phyloP scores from a whole-genome alignment of 805 yeast genomes.

The Jamesozyma lodderae region DNA sequence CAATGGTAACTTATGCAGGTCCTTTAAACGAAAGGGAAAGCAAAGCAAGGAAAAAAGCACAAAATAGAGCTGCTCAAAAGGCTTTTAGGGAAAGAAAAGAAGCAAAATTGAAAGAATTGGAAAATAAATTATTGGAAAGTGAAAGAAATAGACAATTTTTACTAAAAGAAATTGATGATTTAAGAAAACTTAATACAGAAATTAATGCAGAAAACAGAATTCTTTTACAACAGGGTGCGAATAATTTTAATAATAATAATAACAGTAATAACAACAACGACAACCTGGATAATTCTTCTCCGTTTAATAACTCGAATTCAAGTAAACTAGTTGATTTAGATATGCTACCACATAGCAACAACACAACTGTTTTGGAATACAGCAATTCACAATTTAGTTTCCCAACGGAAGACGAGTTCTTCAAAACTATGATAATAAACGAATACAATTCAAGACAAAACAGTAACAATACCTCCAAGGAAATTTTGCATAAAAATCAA shows the following conservation, averaged over 20 bases:
- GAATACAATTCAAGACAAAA: background rate
- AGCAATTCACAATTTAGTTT: constrained; percentile 15
- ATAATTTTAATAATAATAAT: background rate
- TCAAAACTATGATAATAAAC: constrained; percentile 15
- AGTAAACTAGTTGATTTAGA: no score
- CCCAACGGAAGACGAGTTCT: constrained; percentile 24
- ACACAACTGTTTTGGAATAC: background rate
- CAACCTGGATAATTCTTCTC: background rate
- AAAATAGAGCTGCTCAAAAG: constrained; percentile 77
- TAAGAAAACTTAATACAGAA: constrained; percentile 46
- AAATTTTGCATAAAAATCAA: background rate
- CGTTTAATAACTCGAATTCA: background rate
- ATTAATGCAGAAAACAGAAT: constrained; percentile 60
- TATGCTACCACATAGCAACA: background rate
- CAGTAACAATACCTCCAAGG: background rate
- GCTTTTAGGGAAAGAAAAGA: constrained; percentile 81
- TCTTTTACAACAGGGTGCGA: constrained; percentile 26
- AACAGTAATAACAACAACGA: background rate
- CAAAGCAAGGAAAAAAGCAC: constrained; percentile 57
- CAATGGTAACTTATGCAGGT: no score
- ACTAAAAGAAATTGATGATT: constrained; percentile 38
- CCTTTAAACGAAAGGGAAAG: constrained; percentile 33
- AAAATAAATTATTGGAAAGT: constrained; percentile 45
- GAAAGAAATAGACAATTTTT: constrained; percentile 46
- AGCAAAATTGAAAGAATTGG: constrained; percentile 57